These are phyloP conservation scores for Geranomyces variabilis DNA, from an alignment of 192 early-diverging fungal species.

Conservation along the genomic window DNA sequence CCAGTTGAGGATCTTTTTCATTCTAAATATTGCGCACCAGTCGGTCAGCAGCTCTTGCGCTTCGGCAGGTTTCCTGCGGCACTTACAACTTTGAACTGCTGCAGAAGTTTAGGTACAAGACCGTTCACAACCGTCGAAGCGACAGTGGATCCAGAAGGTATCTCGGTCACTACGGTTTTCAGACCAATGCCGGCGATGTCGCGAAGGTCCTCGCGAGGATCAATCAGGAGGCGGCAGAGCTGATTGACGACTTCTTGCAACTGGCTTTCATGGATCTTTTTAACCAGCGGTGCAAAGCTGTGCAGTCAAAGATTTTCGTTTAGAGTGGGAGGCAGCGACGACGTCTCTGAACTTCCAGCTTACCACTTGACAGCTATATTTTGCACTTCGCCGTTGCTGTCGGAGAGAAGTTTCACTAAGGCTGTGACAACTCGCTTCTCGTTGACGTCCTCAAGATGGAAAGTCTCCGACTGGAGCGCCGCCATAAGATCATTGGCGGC, in stretches of 20 bases:
- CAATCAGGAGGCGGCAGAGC: constrained; percentile 65
- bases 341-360: constrained; percentile 23
- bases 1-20: constrained; percentile 48
- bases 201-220: constrained; percentile 66
- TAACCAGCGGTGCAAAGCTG: constrained; percentile 79
- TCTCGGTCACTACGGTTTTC: constrained; percentile 79
- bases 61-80: not conserved
- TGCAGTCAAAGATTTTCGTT: not conserved
- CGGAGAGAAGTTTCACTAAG: constrained; percentile 68
- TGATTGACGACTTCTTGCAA: constrained; percentile 70
- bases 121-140: constrained; percentile 60
- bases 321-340: not conserved
- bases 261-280: constrained; percentile 70
- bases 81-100: constrained; percentile 64
- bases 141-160: constrained; percentile 55
- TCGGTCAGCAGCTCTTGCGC: not conserved
- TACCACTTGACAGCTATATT: constrained; percentile 76
- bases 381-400: constrained; percentile 86
- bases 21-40: constrained; percentile 24
- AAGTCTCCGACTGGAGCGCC: constrained; percentile 66
- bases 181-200: constrained; percentile 85
- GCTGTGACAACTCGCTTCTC: constrained; percentile 55
- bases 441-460: constrained; percentile 58
- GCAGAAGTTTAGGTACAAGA: constrained; percentile 72
- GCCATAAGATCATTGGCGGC: constrained; percentile 77